Evolutionary conservation across 257 asterid genomes (phyloP), one percentile per base, ranked within the genome.

Genomic region (Nicotiana obtusifolia): DNA sequence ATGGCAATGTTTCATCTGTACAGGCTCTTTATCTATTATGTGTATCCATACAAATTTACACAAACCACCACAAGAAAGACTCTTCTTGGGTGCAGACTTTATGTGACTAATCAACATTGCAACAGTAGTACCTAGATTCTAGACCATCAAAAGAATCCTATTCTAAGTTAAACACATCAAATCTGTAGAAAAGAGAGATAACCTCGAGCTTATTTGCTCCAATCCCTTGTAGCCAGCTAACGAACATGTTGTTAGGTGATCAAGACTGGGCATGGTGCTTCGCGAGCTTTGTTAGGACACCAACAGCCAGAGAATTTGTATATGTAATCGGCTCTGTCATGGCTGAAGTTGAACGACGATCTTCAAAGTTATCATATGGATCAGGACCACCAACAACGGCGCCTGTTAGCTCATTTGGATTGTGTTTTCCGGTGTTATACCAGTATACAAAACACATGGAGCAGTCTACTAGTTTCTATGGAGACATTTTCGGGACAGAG

Each of bases 361-460:
- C 97, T 2, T 16, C 61, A 22, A 92, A 93, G 19, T 86, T 7
- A 10, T 93, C 97, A 31, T 90, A 60, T 61, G 33, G 80, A 84
- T 93, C 94, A 0, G 98, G 98, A 2, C 98, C 97, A 0, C 98
- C 97, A 0, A 93, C 85, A 14, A 93, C 89, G 83, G 98, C 97
- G 0, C 98, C 97, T 0, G 98, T 93, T 13, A 93, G 88, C 90
- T 93, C 96, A 28, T 93, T 91, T 4, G 87, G 87, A 76, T 92
- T 92, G 0, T 94, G 86, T 0, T 14, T 60, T 17, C 90, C 37
- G 3, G 75, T 78, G 81, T 89, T 86, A 86, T 73, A 87, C 92
- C 92, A 92, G 15, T 87, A n/a, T 0, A 81, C 87, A 59, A 92
- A 93, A 90, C 90, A 91, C 92, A 90, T 85, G 4, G 88, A 66